phyloP scores from a whole-genome alignment of 441 rosid genomes.

The Populus hybrid region DNA sequence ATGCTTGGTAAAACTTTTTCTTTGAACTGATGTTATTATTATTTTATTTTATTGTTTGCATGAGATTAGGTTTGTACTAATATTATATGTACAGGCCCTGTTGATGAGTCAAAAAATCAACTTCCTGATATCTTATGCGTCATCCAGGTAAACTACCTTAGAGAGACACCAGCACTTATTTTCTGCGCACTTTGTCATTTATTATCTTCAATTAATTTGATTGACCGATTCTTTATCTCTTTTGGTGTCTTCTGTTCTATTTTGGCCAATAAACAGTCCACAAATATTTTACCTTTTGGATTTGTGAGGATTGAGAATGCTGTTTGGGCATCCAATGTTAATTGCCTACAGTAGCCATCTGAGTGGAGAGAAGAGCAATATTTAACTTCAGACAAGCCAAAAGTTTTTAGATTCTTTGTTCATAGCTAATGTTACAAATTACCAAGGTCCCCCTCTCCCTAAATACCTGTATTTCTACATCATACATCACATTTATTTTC shows the following conservation, averaged over 20 bases:
- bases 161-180: background rate
- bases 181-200: background rate
- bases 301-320: background rate
- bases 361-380: background rate
- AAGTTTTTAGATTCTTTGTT: background rate
- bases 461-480: background rate
- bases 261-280: background rate
- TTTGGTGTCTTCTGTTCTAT: background rate
- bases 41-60: slow-evolving; percentile 17
- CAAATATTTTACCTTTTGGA: background rate
- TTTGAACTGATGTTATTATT: background rate
- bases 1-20: slow-evolving; percentile 58
- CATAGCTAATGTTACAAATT: background rate
- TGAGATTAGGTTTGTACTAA: slow-evolving; percentile 13
- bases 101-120: slow-evolving; percentile 87
- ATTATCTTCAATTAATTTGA: background rate
- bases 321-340: background rate
- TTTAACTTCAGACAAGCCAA: background rate
- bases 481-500: background rate
- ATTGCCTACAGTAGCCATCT: background rate
- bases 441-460: background rate
- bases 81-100: slow-evolving; percentile 66
- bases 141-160: slow-evolving; percentile 53
- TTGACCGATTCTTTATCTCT: background rate
- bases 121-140: slow-evolving; percentile 97